Base-by-base conservation (phyloP, 176 grass and related monocot species). In the Phoenix roebelenii region DNA sequence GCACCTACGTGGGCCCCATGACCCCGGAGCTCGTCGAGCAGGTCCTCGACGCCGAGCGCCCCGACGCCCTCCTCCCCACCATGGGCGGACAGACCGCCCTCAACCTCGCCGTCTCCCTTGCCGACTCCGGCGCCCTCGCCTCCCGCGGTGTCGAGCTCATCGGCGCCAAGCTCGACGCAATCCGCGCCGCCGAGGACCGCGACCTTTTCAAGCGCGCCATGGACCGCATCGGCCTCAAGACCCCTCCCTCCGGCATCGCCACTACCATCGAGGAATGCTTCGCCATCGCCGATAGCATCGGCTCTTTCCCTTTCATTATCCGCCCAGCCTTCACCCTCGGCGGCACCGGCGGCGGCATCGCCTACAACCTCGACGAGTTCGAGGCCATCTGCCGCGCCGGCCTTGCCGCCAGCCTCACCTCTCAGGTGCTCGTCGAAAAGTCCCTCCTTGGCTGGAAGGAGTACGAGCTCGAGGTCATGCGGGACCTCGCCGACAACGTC, bases 31-130 rank as follows among this genome's bases (percentile, higher is more conserved):
- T 87, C 55, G 79, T 98, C 58, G 87, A 98, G 70, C 78, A 76
- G 48, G 80, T 98, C 72, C 79, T 98, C 61, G 76, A 74, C 7
- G 26, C 50, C 39, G 93, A 98, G 77, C 87, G 88, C 26, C 93
- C 93, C 50, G 81, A 98, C 51, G 87, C 87, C 26, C 72, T 98
- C 16, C 79, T 98, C 51, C 93, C 93, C 3, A 98, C 93, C 62
- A 98, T 98, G 93, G 93, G 93, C 53, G 88, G 93, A 4, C 93
- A 98, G 72, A 98, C 93, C 0, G 93, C 93, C 51, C 93, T 98
- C 67, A 98, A 98, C 77, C 84, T 98, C 49, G 93, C 93, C 6
- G 84, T 98, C 51, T 80, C 84, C 14, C 85, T 98, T 16, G 66
- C 93, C 5, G 82, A 98, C 3, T 88, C 84, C 1, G 93, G 93